Evolutionary conservation across 2,329 filamentous ascomycete species (phyloP).

Genomic region (Dryadomyces quercivorus): DNA sequence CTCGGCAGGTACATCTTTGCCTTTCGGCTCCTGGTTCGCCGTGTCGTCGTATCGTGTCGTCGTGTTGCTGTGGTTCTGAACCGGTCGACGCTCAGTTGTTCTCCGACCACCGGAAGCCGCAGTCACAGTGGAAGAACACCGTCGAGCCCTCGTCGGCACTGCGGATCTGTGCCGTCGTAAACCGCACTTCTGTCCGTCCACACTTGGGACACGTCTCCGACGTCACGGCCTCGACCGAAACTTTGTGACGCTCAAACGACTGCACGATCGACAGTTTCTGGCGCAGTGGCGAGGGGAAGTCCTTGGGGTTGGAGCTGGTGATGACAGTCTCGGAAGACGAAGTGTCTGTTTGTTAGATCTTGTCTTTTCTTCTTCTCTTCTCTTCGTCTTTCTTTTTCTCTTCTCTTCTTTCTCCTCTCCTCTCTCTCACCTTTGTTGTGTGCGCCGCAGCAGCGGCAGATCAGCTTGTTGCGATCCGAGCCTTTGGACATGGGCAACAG

Average conservation of each 20-base stretch:
- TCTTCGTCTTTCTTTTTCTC: too few relatives aligned
- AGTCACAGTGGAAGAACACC: slow-evolving; percentile 81
- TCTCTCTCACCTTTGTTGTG: slow-evolving; percentile 66
- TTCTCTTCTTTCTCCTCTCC: background rate
- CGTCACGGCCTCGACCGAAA: slow-evolving; percentile 59
- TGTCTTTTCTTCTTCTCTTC: background rate
- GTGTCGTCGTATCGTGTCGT: background rate
- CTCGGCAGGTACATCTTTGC: too few relatives aligned
- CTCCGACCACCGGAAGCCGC: slow-evolving; percentile 48
- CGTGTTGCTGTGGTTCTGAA: too few relatives aligned
- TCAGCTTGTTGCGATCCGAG: slow-evolving; percentile 49
- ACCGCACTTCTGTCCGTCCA: slow-evolving; percentile 70
- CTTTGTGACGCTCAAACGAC: slow-evolving; percentile 63
- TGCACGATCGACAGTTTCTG: slow-evolving; percentile 83
- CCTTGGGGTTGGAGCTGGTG: slow-evolving; percentile 75
- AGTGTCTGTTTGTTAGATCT: slow-evolving; percentile 23
- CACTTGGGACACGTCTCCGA: slow-evolving; percentile 68
- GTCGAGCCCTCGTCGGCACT: slow-evolving; percentile 93
- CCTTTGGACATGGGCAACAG: slow-evolving; percentile 72
- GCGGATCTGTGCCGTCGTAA: slow-evolving; percentile 72
- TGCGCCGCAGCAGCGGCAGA: slow-evolving; percentile 77
- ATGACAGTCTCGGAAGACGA: slow-evolving; percentile 62
- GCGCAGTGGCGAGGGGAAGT: slow-evolving; percentile 82
- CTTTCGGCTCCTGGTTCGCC: too few relatives aligned
- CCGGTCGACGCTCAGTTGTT: slow-evolving; percentile 38